A percentile compares a stretch with the other conserved stretches of the same genome.
Conservation (phyloP, 2,329 filamentous ascomycete genomes). For the Simplicillium aogashimaense region DNA sequence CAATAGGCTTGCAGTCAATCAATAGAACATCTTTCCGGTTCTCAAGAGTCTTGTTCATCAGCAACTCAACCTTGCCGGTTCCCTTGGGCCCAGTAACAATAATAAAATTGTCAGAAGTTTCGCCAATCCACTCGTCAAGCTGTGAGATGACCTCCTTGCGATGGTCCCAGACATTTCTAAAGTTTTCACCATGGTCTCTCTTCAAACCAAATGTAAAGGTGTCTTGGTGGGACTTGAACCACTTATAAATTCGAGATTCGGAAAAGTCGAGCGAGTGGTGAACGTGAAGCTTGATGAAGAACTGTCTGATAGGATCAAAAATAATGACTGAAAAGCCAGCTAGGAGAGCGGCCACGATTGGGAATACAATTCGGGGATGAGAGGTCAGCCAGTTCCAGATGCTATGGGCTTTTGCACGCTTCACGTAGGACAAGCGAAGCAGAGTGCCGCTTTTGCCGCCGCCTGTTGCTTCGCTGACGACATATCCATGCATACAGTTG, state of each 20-base stretch:
- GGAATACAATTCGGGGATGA: constrained; percentile 83
- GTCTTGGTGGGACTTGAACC: constrained; percentile 58
- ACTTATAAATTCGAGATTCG: constrained; percentile 65
- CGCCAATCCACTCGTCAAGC: constrained; percentile 75
- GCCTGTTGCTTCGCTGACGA: constrained; percentile 57
- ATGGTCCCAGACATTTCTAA: constrained; percentile 81
- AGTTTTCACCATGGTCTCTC: constrained; percentile 53
- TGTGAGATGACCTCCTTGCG: constrained; percentile 73
- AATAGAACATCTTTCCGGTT: constrained; percentile 68
- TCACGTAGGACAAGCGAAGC: constrained; percentile 76
- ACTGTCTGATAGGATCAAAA: constrained; percentile 90
- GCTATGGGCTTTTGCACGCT: constrained; percentile 64
- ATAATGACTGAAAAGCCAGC: constrained; percentile 77
- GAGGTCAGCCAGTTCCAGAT: constrained; percentile 79
- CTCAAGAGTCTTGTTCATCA: constrained; percentile 74
- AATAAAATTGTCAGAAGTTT: constrained; percentile 84
- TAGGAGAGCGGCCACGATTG: constrained; percentile 67
- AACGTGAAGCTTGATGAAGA: constrained; percentile 84
- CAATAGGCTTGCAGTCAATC: constrained; percentile 87
- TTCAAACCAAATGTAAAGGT: constrained; percentile 53
- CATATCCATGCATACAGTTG: constrained; percentile 83
- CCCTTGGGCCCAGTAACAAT: constrained; percentile 88
- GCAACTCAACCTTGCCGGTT: constrained; percentile 81
- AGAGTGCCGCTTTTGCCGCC: constrained; percentile 69
- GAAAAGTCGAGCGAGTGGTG: constrained; percentile 65